A percentile compares a stretch with the other conserved stretches of the same genome.
phyloP scores from a whole-genome alignment of 805 yeast genomes.

The Saturnispora gosingensis region DNA sequence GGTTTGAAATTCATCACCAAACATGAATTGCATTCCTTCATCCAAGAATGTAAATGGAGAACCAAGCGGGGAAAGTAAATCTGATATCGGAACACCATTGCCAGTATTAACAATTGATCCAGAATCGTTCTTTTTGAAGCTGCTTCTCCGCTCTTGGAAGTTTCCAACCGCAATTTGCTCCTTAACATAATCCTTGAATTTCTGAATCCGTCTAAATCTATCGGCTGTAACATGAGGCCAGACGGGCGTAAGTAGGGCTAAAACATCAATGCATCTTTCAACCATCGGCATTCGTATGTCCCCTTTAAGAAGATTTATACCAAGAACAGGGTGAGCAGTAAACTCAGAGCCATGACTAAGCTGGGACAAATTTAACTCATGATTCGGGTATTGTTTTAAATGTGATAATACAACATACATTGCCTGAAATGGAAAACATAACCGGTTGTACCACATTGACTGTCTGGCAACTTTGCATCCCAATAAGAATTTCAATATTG shows the following conservation, averaged over 20 bases:
- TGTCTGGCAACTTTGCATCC: conserved; percentile 10
- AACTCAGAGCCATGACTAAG: conserved; percentile 10
- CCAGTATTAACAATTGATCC: background rate
- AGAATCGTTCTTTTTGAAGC: background rate
- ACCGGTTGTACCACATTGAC: conserved; percentile 17
- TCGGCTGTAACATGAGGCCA: conserved; percentile 15
- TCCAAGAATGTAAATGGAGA: conserved; percentile 8
- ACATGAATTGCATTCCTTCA: conserved; percentile 12
- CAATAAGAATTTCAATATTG: conserved; percentile 14
- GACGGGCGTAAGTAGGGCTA: conserved; percentile 6
- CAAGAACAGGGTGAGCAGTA: conserved; percentile 7
- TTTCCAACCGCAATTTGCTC: background rate
- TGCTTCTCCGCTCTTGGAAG: background rate
- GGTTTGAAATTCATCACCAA: conserved; percentile 6
- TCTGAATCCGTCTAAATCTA: conserved; percentile 15
- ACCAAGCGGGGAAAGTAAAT: background rate
- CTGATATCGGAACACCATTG: background rate
- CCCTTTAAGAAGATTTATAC: conserved; percentile 10
- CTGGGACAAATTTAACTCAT: conserved; percentile 10
- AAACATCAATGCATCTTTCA: conserved; percentile 7
- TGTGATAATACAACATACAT: conserved; percentile 18
- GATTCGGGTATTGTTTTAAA: conserved; percentile 11
- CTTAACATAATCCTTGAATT: conserved; percentile 8
- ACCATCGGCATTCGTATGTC: conserved; percentile 15
- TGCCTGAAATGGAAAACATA: conserved; percentile 20